A percentile compares a stretch with the other conserved stretches of the same genome.
phyloP scores from a whole-genome alignment of 208 protist genomes.

The Endotrypanum monterogeii region DNA sequence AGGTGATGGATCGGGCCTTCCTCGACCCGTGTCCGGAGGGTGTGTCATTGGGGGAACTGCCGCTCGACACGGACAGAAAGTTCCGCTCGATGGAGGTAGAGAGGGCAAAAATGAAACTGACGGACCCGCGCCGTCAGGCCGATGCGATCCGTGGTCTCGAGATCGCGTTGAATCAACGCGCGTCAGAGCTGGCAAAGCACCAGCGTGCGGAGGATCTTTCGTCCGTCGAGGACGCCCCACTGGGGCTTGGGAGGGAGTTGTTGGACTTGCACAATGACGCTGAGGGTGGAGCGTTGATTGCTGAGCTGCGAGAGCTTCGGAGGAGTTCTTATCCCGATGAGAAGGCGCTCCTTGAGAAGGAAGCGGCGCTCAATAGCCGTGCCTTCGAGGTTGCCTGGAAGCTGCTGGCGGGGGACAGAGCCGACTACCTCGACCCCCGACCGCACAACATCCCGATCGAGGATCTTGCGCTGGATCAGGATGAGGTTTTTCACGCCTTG shows the following conservation, averaged over 20 bases:
- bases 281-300: constrained; percentile 32
- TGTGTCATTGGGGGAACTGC: constrained; percentile 57
- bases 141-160: constrained; percentile 44
- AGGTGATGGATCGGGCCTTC: constrained; percentile 58
- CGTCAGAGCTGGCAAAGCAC: constrained; percentile 57
- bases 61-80: constrained; percentile 57
- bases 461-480: constrained; percentile 60
- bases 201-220: constrained; percentile 44
- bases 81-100: constrained; percentile 61
- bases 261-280: constrained; percentile 56
- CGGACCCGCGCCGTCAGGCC: constrained; percentile 32
- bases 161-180: constrained; percentile 58
- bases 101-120: constrained; percentile 51
- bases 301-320: constrained; percentile 43
- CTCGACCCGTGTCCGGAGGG: constrained; percentile 66
- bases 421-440: constrained; percentile 43
- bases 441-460: constrained; percentile 62
- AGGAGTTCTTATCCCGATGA: constrained; percentile 24
- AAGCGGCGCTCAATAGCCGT: constrained; percentile 43
- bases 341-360: constrained; percentile 33
- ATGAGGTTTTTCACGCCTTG: constrained; percentile 46
- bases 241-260: constrained; percentile 43
- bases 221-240: constrained; percentile 39
- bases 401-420: constrained; percentile 41
- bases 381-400: constrained; percentile 44